Evolutionary conservation across 163 green algal species (phyloP), one percentile per base, ranked within the genome.

Genomic region (Scenedesmus sp.): DNA sequence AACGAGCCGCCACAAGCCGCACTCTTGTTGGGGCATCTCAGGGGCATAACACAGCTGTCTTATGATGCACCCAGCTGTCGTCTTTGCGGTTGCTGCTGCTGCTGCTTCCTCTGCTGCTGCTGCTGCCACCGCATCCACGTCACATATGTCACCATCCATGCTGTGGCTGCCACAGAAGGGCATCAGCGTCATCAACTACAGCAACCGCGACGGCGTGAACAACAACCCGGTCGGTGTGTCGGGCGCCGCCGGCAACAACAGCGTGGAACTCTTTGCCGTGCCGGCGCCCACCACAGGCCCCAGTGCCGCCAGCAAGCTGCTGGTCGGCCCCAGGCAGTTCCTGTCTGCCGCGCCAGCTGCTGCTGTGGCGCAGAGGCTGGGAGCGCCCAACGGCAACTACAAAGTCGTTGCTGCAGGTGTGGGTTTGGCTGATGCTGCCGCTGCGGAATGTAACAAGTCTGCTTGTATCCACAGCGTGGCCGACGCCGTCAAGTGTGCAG

Each of bases 301-400:
- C 12, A 61, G n/a, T 51, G 73, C 76, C n/a, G 43, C 73, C 16
- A 86, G 73, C 78, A 91, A 91, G 53, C 76, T 91, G 86, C 73
- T 91, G n/a, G 86, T 91, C 5, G 70, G 86, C 20, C 85, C 85
- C 13, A 68, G 42, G 68, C 85, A 81, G 68, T 89, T 89, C 76
- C 22, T 89, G 24, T 35, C 86, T 44, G 80, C 33, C 61, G 86
- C 86, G 22, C 86, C 86, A 30, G 43, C 86, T 44, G 73, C 86
- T 44, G 86, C 79, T 18, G 86, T 86, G n/a, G 86, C 46, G 44
- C 22, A 56, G 37, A n/a, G 13, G 33, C 86, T 91, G n/a, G 44
- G 40, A 4, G 86, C 86, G 12, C 73, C 49, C 1, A 65, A 86
- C 12, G 86, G 86, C 43, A 91, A 91, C 78, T 91, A 91, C 76